Conservation (phyloP, 441 rosid species). For the Brassica hybrid region DNA sequence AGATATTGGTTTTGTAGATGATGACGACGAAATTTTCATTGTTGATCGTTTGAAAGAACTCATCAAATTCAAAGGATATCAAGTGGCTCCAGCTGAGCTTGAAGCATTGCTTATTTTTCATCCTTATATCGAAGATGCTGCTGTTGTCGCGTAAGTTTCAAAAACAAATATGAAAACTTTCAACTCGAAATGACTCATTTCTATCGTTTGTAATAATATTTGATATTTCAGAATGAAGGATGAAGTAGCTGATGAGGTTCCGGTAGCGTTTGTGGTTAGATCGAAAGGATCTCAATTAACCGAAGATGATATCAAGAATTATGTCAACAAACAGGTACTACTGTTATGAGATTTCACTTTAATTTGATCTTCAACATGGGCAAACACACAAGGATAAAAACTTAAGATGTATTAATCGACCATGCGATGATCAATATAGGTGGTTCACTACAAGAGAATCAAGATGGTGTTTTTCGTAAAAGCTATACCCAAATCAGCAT, state of each 20-base stretch:
- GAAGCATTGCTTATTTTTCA: neutral
- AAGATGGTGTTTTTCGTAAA: conserved; percentile 44
- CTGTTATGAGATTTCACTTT: neutral
- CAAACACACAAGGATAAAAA: neutral
- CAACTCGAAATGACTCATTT: neutral
- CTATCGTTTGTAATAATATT: neutral
- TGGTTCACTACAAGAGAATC: conserved; percentile 58
- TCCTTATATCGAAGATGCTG: conserved; percentile 1
- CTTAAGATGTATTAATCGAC: neutral
- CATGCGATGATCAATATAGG: conserved; percentile 39
- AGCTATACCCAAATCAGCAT: neutral
- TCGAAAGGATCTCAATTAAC: conserved; percentile 60
- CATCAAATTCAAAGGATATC: neutral
- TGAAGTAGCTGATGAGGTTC: conserved; percentile 77
- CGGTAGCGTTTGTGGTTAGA: conserved; percentile 74
- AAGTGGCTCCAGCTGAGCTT: conserved; percentile 5
- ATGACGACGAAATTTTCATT: neutral
- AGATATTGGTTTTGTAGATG: neutral
- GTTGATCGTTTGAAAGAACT: neutral
- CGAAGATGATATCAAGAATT: conserved; percentile 66
- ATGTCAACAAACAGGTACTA: conserved; percentile 10
- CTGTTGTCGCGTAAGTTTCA: neutral
- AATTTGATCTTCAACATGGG: neutral
- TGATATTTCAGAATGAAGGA: conserved; percentile 61
- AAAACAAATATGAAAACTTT: neutral